Conservation (phyloP, 176 grass and related monocot genomes). For the Ananas comosus region DNA sequence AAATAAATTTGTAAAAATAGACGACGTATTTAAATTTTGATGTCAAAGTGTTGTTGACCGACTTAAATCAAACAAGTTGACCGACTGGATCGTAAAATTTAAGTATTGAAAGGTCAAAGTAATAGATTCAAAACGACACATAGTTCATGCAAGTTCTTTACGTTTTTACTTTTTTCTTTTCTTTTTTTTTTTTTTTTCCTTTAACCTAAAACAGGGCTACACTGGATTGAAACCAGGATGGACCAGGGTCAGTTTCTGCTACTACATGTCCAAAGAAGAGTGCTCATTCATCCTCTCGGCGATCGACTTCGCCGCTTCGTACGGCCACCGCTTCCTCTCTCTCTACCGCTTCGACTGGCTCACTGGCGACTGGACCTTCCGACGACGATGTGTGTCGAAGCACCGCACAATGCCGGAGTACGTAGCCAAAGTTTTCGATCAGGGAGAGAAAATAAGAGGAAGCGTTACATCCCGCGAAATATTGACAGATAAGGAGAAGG, state of each 20-base stretch:
- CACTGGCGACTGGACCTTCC: slow-evolving; percentile 56
- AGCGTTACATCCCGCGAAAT: neutral
- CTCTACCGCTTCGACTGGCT: slow-evolving; percentile 63
- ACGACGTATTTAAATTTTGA: too few relatives aligned
- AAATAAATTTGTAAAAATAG: too few relatives aligned
- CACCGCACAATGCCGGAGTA: slow-evolving; percentile 37
- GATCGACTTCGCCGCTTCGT: slow-evolving; percentile 45
- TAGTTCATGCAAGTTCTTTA: too few relatives aligned
- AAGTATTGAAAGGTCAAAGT: too few relatives aligned
- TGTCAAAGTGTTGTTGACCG: too few relatives aligned
- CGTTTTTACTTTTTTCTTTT: too few relatives aligned
- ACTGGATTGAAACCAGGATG: slow-evolving; percentile 76
- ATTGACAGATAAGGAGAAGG: neutral
- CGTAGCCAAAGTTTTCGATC: neutral
- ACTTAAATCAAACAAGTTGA: too few relatives aligned
- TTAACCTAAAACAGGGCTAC: slow-evolving; percentile 37
- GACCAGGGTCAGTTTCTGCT: slow-evolving; percentile 68
- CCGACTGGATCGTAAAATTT: too few relatives aligned
- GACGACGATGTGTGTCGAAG: slow-evolving; percentile 29
- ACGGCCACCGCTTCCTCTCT: slow-evolving; percentile 51
- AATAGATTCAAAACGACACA: too few relatives aligned
- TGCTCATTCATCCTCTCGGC: slow-evolving; percentile 49
- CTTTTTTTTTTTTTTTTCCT: too few relatives aligned
- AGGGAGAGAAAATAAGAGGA: neutral
- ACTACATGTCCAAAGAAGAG: slow-evolving; percentile 61